Percentiles rank a stretch among this genome's conserved stretches.
phyloP scores from a whole-genome alignment of 2,329 filamentous ascomycete species.

The Xylariaceae sp. region DNA sequence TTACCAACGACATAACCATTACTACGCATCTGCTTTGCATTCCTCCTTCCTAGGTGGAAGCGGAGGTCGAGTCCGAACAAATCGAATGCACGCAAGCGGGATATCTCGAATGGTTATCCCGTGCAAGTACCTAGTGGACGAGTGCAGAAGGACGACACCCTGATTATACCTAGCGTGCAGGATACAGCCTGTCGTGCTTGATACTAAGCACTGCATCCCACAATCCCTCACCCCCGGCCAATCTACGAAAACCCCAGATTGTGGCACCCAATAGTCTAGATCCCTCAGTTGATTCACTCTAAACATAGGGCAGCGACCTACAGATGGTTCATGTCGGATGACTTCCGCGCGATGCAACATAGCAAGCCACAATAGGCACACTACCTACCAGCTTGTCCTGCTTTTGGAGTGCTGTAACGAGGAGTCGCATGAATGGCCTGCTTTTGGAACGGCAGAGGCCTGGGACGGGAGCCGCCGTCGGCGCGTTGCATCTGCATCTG shows the following conservation, averaged over 20 bases:
- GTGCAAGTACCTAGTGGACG: no score
- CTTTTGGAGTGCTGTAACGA: conserved; percentile 10
- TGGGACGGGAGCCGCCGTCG: conserved; percentile 15
- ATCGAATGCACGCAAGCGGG: conserved; percentile 10
- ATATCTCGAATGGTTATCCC: not conserved
- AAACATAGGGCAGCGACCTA: conserved; percentile 2
- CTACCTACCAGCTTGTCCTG: conserved; percentile 8
- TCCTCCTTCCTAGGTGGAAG: conserved; percentile 12
- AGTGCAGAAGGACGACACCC: no score
- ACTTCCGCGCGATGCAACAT: conserved; percentile 20
- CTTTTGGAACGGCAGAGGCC: conserved; percentile 3
- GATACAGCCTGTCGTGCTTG: conserved; percentile 5
- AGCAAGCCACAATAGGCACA: conserved; percentile 11
- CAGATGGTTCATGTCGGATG: conserved; percentile 17
- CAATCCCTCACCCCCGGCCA: conserved; percentile 7
- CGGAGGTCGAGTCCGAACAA: conserved; percentile 12
- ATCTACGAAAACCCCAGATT: conserved; percentile 3
- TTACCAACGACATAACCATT: not conserved
- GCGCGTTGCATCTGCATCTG: conserved; percentile 11
- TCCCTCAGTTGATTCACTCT: conserved; percentile 7
- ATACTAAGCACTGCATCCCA: conserved; percentile 5
- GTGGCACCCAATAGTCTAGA: not conserved
- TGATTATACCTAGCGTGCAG: not conserved
- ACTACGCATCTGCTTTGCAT: not conserved
- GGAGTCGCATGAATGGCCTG: conserved; percentile 2